Evolutionary conservation across 768 basidiomycete species (phyloP), one percentile per base, ranked within the genome.

Genomic region (Suillus sp.): DNA sequence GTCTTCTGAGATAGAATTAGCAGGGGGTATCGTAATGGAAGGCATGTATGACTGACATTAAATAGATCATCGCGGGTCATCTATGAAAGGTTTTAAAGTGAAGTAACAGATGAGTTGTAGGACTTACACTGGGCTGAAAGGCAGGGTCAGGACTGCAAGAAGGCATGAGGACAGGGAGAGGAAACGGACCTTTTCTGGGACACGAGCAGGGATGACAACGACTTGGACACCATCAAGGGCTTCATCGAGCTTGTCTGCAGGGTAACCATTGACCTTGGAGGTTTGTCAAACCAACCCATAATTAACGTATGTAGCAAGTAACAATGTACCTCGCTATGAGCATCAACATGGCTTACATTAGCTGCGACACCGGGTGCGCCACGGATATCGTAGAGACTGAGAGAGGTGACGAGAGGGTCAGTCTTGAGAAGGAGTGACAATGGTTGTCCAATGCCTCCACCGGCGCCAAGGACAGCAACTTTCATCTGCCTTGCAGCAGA

Each of bases 381-480:
- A 72, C 94, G 91, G 74, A 96, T 95, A 83, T 96, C 95, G 80
- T 94, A 98, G 68, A 98, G 82, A 74, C 84, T 91, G 73, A 98
- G 80, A 66, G 89, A 86, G 61, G 87, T 87, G 75, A 97, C 92
- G 69, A 95, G 81, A 48, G 94, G 94, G 83, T 99, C 92, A 68
- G 81, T 86, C 84, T 98, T 98, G 76, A 98, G 88, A 68, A 96
- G 84, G 67, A 99, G 81, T 55, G 95, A 96, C 71, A 98, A 82
- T 73, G 96, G 96, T 78, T 99, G 96, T 77, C 96, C 96, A 77
- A 99, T 99, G 78, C 96, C 96, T 84, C 96, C 96, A 71, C 94
- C 96, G 65, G 97, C 96, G 71, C 96, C 96, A 76, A 97, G 92
- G 65, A 99, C 96, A 57, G 92, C 92, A 76, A 97, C 96, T 82